Base-by-base conservation (phyloP, 179 eudicot genomes). In the Gypsophila paniculata region DNA sequence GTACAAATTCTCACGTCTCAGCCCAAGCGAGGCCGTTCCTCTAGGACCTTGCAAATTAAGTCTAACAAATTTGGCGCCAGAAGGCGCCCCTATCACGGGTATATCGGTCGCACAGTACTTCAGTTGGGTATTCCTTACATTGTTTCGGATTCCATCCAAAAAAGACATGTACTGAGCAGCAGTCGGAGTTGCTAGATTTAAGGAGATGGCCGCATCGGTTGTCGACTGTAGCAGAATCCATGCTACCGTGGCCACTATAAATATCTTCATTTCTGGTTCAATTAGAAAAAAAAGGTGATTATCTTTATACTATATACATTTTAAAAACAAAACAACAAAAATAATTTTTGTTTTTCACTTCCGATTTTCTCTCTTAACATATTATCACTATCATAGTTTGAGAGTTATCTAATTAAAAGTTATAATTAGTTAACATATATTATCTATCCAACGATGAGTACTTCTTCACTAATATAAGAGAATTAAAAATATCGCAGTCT, bases 11-110 rank as follows among this genome's bases (percentile, higher is more conserved):
- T 5, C 13, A 12, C 52, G 51, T 4, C 21, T 65, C n/a, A n/a
- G n/a, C n/a, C n/a, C n/a, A n/a, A n/a, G n/a, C n/a, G n/a, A n/a
- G n/a, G n/a, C n/a, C n/a, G 36, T 44, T 21, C 69, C 69, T 0
- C 6, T 21, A 2, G 54, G 12, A 21, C 15, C 29, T 26, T 12
- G 21, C 34, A 65, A 32, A 42, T 44, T n/a, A 12, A 65, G 25
- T 9, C 51, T 11, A 18, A 65, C 54, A 44, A 21, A 65, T 8
- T 15, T 65, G 34, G 12, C 46, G 11, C n/a, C n/a, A n/a, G 69
- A 54, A 10, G 69, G 54, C 10, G n/a, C n/a, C n/a, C 54, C 54
- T 4, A 44, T 44, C 3, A 65, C 69, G 15, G 69, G 69, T 65
- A 44, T 11, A 22, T 13, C 29, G 19, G 69, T 65, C 0, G 11